phyloP scores from a whole-genome alignment of 345 rosid species.

The Ailanthus altissimus region DNA sequence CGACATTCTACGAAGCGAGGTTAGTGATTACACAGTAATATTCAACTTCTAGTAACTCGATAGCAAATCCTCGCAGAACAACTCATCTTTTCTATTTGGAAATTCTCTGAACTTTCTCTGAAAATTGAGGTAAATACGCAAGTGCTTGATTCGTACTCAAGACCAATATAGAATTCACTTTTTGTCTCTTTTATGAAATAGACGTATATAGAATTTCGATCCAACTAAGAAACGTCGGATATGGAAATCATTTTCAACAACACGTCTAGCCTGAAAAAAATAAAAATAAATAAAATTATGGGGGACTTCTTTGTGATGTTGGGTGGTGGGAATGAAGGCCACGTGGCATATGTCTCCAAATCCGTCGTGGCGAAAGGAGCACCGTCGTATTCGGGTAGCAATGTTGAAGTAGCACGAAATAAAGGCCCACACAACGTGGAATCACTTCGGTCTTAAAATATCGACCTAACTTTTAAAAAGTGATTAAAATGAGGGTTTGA shows the following conservation, averaged over 20 bases:
- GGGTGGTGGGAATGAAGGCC: background rate
- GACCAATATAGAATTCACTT: no score
- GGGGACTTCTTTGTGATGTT: background rate
- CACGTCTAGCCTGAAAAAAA: no score
- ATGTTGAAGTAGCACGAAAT: background rate
- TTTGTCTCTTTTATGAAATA: no score
- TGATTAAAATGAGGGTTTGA: background rate
- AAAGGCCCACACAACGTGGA: background rate
- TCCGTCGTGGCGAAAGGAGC: conserved; percentile 17
- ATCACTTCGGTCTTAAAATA: background rate
- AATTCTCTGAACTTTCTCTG: background rate
- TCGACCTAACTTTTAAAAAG: background rate
- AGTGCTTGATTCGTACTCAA: no score
- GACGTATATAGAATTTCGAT: background rate
- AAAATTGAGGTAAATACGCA: background rate
- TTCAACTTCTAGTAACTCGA: no score
- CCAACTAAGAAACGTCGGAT: background rate
- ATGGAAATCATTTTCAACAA: background rate
- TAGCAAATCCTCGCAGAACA: no score
- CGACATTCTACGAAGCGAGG: no score
- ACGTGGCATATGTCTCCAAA: background rate
- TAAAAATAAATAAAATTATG: no score
- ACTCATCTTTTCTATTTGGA: background rate
- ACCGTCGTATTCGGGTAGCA: background rate
- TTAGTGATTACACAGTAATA: no score